Evolutionary conservation across 345 rosid species (phyloP).

Genomic region (Ceriops tagal): DNA sequence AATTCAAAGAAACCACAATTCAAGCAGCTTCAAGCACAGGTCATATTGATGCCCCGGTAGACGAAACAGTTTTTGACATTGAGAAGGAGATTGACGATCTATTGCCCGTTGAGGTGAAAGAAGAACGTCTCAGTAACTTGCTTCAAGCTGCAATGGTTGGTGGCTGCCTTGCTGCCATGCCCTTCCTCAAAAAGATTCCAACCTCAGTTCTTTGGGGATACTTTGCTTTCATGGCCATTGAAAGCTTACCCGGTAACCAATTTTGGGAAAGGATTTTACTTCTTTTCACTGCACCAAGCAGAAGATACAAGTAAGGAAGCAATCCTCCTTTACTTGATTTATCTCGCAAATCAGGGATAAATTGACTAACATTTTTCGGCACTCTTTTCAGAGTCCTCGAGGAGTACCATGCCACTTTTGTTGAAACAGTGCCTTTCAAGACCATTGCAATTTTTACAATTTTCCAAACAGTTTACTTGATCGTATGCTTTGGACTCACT

Average conservation of each 20-base stretch:
- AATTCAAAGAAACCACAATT: conserved; percentile 32
- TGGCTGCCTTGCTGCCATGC: conserved; percentile 36
- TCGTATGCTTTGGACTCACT: conserved; percentile 29
- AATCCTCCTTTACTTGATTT: not conserved
- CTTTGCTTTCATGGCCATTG: conserved; percentile 35
- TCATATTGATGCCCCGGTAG: conserved; percentile 28
- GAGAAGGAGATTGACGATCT: conserved; percentile 36
- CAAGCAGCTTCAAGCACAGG: conserved; percentile 30
- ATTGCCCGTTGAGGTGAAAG: conserved; percentile 29
- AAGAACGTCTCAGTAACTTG: conserved; percentile 28
- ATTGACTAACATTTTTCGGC: not conserved
- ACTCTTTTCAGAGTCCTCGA: conserved; percentile 25
- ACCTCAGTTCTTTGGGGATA: conserved; percentile 38
- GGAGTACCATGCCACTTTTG: conserved; percentile 30
- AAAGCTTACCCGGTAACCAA: conserved; percentile 32
- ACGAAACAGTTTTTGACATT: conserved; percentile 30
- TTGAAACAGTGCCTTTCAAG: conserved; percentile 33
- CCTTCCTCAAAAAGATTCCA: conserved; percentile 34
- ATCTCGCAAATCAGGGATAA: not conserved
- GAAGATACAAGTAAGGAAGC: conserved; percentile 27
- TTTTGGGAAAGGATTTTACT: conserved; percentile 35
- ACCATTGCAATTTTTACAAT: conserved; percentile 24
- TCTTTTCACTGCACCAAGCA: conserved; percentile 34
- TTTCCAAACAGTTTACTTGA: conserved; percentile 26
- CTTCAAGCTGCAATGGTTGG: conserved; percentile 32